A percentile compares a stretch with the other conserved stretches of the same genome.
These are phyloP conservation scores for Lichtheimia ramosa DNA, from an alignment of 371 early-diverging fungal genomes.

Conservation along the genomic window DNA sequence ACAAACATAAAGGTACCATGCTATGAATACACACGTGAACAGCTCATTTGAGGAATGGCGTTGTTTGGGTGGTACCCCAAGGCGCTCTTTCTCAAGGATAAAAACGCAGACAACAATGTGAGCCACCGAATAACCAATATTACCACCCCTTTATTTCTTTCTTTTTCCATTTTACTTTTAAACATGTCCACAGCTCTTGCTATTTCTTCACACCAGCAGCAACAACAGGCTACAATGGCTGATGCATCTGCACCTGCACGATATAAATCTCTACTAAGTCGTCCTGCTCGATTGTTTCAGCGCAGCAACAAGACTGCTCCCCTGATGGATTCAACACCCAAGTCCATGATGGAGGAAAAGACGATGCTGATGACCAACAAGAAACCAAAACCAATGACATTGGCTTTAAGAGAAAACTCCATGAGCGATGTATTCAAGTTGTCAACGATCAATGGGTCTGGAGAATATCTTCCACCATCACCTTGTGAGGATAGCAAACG, in stretches of 20 bases:
- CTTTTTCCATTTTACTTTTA: no score
- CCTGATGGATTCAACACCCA: neutral
- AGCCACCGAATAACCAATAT: no score
- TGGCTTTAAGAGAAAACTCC: constrained; percentile 28
- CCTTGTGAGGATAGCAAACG: constrained; percentile 27
- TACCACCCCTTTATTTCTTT: no score
- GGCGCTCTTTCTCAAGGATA: no score
- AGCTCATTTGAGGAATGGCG: no score
- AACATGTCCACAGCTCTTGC: constrained; percentile 3
- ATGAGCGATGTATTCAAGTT: constrained; percentile 33
- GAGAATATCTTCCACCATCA: constrained; percentile 43
- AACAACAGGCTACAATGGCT: neutral
- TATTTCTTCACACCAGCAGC: neutral
- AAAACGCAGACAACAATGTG: no score
- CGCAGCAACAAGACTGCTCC: constrained; percentile 18
- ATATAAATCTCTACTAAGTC: constrained; percentile 1
- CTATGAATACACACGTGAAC: no score
- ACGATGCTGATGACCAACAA: neutral
- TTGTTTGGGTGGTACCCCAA: no score
- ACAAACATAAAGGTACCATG: no score
- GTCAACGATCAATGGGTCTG: constrained; percentile 40
- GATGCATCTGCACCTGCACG: neutral
- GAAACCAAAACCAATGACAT: constrained; percentile 3
- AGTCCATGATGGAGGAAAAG: neutral
- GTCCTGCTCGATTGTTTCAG: constrained; percentile 4